phyloP scores from a whole-genome alignment of 495 filamentous ascomycete species.

The Emericellopsis terricola region DNA sequence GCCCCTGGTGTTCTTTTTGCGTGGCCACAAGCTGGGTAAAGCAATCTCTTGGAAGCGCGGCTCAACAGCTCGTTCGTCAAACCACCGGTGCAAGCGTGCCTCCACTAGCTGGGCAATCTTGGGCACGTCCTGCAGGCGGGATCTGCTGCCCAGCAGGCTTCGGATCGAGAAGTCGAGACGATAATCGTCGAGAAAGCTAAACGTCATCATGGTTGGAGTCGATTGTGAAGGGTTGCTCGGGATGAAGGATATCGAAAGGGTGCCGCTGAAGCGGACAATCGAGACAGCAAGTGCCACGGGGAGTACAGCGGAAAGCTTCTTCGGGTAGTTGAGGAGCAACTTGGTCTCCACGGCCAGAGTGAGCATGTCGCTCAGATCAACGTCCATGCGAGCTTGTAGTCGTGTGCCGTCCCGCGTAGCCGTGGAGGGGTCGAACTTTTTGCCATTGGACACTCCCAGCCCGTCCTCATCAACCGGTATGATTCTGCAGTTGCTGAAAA shows the following conservation, averaged over 20 bases:
- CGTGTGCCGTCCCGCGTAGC: constrained; percentile 42
- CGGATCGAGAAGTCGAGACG: constrained; percentile 80
- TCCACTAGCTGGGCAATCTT: constrained; percentile 95
- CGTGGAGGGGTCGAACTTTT: constrained; percentile 22
- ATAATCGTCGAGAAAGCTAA: constrained; percentile 92
- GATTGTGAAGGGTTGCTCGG: constrained; percentile 40
- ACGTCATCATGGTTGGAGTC: constrained; percentile 65
- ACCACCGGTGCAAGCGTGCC: constrained; percentile 81
- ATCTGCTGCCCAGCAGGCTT: constrained; percentile 80
- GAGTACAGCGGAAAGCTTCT: constrained; percentile 71
- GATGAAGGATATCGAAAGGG: constrained; percentile 79
- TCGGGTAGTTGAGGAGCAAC: constrained; percentile 83
- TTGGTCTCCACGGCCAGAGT: constrained; percentile 90
- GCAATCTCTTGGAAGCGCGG: constrained; percentile 91
- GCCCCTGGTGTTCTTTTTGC: constrained; percentile 66
- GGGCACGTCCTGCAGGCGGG: constrained; percentile 82
- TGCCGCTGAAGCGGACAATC: constrained; percentile 87
- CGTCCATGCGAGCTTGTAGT: constrained; percentile 91
- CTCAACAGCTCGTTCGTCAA: constrained; percentile 91
- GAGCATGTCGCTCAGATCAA: constrained; percentile 87
- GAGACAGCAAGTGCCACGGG: constrained; percentile 83
- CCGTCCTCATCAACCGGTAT: constrained; percentile 64
- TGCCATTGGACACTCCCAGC: constrained; percentile 26
- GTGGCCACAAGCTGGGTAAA: constrained; percentile 82
- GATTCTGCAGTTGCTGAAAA: constrained; percentile 95